These are phyloP conservation scores for Malbranchea zuffiana DNA, from an alignment of 2,329 filamentous ascomycete genomes.

Conservation along the genomic window DNA sequence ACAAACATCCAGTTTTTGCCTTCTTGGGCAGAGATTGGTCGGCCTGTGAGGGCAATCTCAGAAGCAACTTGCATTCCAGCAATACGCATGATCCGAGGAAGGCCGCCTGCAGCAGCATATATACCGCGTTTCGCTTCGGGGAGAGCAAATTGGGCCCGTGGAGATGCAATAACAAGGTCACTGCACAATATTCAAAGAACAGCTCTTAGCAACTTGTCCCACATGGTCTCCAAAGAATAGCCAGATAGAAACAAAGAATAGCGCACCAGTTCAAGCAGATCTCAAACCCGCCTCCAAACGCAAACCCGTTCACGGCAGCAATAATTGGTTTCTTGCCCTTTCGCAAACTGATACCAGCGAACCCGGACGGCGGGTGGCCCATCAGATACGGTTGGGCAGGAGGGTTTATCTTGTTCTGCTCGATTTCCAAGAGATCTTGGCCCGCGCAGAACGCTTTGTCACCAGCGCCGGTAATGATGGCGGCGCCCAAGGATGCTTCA, in stretches of 20 bases:
- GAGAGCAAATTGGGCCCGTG: slow-evolving; percentile 51
- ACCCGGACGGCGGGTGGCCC: slow-evolving; percentile 40
- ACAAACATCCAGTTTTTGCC: slow-evolving; percentile 54
- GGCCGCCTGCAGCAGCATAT: slow-evolving; percentile 57
- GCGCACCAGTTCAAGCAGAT: slow-evolving; percentile 77
- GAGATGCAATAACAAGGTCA: slow-evolving; percentile 56
- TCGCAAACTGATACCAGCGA: slow-evolving; percentile 46
- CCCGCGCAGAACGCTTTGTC: slow-evolving; percentile 38
- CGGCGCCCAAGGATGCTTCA: slow-evolving; percentile 32
- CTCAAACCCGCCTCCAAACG: slow-evolving; percentile 67
- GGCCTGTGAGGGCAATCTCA: slow-evolving; percentile 60
- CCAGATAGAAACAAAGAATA: neutral
- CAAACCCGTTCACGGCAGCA: slow-evolving; percentile 67
- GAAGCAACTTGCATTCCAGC: slow-evolving; percentile 57
- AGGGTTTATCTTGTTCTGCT: slow-evolving; percentile 18
- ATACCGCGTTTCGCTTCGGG: slow-evolving; percentile 63
- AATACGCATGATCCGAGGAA: slow-evolving; percentile 56
- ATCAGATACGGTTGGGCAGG: slow-evolving; percentile 18
- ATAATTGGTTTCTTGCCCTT: slow-evolving; percentile 61
- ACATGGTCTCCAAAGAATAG: neutral
- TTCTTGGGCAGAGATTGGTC: slow-evolving; percentile 48
- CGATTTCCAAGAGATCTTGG: slow-evolving; percentile 37
- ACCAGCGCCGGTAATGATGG: slow-evolving; percentile 34
- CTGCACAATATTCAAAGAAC: slow-evolving; percentile 52
- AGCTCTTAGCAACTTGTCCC: neutral